Evolutionary conservation across 2,329 filamentous ascomycete genomes (phyloP).

Genomic region (Geosmithia flava): DNA sequence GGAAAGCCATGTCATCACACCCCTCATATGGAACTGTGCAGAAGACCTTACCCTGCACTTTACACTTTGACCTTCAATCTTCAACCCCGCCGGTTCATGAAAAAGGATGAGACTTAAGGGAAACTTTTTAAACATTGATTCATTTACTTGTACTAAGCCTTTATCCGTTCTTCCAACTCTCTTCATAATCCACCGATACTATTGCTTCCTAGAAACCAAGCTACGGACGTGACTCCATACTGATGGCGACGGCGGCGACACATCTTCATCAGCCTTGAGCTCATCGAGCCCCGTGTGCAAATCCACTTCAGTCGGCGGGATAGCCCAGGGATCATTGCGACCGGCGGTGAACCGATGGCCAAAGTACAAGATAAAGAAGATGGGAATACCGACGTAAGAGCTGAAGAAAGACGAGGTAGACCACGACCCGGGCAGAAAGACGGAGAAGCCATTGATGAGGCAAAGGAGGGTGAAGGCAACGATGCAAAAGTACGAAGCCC

Average conservation of each 20-base stretch:
- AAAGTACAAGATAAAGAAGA: conserved; percentile 7
- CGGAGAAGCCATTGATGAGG: conserved; percentile 7
- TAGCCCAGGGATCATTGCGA: background rate
- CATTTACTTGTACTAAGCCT: too few species aligned
- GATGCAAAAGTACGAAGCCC: conserved; percentile 8
- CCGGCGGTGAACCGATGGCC: background rate
- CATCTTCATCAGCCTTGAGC: background rate
- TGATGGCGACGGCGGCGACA: background rate
- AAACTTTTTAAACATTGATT: too few species aligned
- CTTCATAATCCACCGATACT: too few species aligned
- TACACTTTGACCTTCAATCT: background rate
- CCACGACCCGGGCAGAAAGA: conserved; percentile 10
- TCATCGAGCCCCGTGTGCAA: background rate
- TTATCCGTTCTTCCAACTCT: too few species aligned
- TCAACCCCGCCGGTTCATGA: background rate
- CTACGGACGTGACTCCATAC: background rate
- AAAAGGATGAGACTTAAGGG: background rate
- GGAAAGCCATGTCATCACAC: conserved; percentile 1
- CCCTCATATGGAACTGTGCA: background rate
- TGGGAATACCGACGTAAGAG: conserved; percentile 14
- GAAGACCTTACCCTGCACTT: background rate
- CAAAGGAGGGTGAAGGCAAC: conserved; percentile 7
- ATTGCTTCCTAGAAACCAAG: background rate
- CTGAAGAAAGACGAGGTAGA: conserved; percentile 12
- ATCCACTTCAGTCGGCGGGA: background rate